phyloP scores from a whole-genome alignment of 2,329 filamentous ascomycete species.

The Diaporthe vexans region DNA sequence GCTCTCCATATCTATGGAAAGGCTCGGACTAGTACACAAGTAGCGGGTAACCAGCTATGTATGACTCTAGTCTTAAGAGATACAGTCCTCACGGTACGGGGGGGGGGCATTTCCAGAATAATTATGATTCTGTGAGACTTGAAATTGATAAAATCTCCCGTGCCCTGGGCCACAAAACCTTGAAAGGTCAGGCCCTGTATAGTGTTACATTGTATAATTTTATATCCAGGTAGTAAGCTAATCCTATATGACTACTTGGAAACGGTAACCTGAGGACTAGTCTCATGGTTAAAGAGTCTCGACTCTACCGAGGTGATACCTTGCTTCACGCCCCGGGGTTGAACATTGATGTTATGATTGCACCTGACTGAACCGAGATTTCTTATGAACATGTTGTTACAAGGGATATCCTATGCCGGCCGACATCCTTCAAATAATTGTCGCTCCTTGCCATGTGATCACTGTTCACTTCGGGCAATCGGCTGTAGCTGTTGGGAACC shows the following conservation, averaged over 20 bases:
- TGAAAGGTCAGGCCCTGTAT: background rate
- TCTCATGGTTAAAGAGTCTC: background rate
- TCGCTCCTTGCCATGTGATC: background rate
- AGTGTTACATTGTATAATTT: background rate
- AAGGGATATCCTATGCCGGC: background rate
- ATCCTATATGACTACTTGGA: background rate
- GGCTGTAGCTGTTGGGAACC: background rate
- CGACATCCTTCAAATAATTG: too few relatives aligned
- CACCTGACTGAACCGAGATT: background rate
- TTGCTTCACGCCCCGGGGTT: background rate
- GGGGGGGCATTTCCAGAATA: too few relatives aligned
- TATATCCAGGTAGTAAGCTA: background rate
- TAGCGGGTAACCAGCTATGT: too few relatives aligned
- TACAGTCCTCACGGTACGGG: too few relatives aligned
- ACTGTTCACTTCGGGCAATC: background rate
- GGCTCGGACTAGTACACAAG: too few relatives aligned
- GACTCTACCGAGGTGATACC: too few relatives aligned
- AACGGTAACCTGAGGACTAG: background rate
- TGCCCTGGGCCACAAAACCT: background rate
- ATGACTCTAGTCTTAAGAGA: too few relatives aligned
- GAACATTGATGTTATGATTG: background rate
- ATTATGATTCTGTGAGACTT: too few relatives aligned
- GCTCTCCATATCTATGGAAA: too few relatives aligned
- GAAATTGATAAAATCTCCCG: too few relatives aligned
- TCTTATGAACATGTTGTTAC: background rate